Evolutionary conservation across 2,329 filamentous ascomycete species (phyloP).

Genomic region (Raffaelea ambrosiae): DNA sequence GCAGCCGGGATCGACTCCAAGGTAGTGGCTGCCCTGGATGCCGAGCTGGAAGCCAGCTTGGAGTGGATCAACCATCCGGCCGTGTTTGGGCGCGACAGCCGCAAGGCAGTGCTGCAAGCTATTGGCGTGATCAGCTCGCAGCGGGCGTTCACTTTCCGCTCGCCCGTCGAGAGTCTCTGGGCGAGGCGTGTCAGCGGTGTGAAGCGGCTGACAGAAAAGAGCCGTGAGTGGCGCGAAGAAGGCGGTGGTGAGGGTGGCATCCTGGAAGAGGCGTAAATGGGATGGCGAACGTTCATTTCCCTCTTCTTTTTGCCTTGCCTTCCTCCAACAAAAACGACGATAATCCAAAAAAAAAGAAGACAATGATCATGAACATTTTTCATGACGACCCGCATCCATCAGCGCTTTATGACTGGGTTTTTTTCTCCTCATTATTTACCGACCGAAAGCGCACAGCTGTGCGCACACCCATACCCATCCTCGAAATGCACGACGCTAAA

Average conservation of each 20-base stretch:
- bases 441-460: too few species aligned
- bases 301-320: too few species aligned
- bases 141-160: conserved; percentile 86
- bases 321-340: too few species aligned
- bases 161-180: conserved; percentile 83
- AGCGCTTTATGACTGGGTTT: neutral
- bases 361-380: neutral
- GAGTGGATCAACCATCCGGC: conserved; percentile 98
- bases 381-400: neutral
- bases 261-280: conserved; percentile 45
- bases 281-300: too few species aligned
- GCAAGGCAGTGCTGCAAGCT: conserved; percentile 91
- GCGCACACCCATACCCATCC: too few species aligned
- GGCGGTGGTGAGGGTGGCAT: conserved; percentile 64
- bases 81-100: conserved; percentile 85
- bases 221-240: conserved; percentile 85
- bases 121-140: conserved; percentile 96
- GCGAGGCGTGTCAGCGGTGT: conserved; percentile 74
- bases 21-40: conserved; percentile 79
- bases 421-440: neutral
- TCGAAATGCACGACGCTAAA: too few species aligned
- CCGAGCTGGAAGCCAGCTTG: conserved; percentile 79
- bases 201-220: conserved; percentile 71
- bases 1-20: conserved; percentile 69
- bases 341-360: too few species aligned